These are phyloP conservation scores for Beauveria varroae DNA, from an alignment of 2,329 filamentous ascomycete species.

Conservation along the genomic window DNA sequence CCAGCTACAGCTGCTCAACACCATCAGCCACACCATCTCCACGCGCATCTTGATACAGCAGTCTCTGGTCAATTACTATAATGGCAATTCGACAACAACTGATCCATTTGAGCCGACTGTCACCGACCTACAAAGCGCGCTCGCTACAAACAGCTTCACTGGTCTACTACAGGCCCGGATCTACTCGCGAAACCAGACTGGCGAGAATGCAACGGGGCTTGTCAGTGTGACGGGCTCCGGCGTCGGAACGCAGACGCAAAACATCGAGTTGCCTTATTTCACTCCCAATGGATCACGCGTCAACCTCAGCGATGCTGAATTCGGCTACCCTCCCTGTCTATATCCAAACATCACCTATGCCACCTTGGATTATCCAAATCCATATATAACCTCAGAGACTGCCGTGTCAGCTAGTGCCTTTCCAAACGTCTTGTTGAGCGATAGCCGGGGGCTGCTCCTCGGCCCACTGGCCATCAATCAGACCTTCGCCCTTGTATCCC, in stretches of 20 bases:
- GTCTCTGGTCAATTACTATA: constrained; percentile 44
- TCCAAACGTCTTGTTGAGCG: constrained; percentile 40
- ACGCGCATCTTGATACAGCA: constrained; percentile 56
- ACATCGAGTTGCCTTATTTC: constrained; percentile 55
- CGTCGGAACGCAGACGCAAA: constrained; percentile 21
- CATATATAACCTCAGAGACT: constrained; percentile 31
- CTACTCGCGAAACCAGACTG: constrained; percentile 61
- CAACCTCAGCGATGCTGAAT: constrained; percentile 50
- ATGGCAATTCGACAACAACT: constrained; percentile 42
- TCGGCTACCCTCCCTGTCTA: constrained; percentile 64
- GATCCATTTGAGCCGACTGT: constrained; percentile 54
- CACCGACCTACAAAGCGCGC: constrained; percentile 63
- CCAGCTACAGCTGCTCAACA: constrained; percentile 71
- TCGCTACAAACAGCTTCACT: constrained; percentile 51
- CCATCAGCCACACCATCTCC: constrained; percentile 62
- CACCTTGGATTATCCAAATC: constrained; percentile 34
- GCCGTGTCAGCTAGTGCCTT: constrained; percentile 42
- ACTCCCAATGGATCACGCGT: constrained; percentile 50
- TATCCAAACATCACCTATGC: constrained; percentile 74
- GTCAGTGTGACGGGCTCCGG: constrained; percentile 54
- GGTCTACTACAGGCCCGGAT: constrained; percentile 64
- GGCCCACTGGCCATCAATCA: constrained; percentile 69
- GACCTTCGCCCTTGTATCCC: constrained; percentile 67
- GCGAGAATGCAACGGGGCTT: constrained; percentile 42
- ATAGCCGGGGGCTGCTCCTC: constrained; percentile 56